Evolutionary conservation across 148 eudicot genomes (phyloP), one percentile per base, ranked within the genome.

Genomic region (Diospyros kaki): DNA sequence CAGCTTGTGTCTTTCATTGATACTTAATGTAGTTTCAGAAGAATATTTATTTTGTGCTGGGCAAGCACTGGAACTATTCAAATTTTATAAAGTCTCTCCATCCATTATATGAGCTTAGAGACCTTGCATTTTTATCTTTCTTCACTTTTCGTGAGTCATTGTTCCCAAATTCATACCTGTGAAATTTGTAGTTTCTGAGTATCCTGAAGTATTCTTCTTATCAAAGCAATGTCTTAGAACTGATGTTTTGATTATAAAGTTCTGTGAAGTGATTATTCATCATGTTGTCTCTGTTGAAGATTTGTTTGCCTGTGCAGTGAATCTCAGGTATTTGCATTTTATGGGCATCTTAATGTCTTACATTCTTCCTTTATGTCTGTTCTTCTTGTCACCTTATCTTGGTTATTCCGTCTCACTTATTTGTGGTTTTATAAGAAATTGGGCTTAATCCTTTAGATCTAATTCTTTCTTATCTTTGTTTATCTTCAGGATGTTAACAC

Each of bases 321-420:
- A 70, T 70, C 55, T 70, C 79, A 77, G 79, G 79, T 77, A 53
- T 48, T 41, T 62, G 76, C 51, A 39, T 51, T 7, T 44, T 28
- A 71, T 14, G 50, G 2, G 14, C 72, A 48, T 28, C 17, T 68
- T 39, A 58, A 52, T 13, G 7, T 51, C 44, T 51, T 43, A 68
- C 13, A 68, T 51, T 6, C 56, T 48, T 67, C 50, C 44, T 52
- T 68, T 13, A 39, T 68, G 44, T 38, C 58, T 68, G 58, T 68
- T 38, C 39, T 38, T 10, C 72, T 52, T 38, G 54, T 1, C 28
- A 13, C 65, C 40, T 13, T 38, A 73, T 12, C 46, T 72, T 72
- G 66, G 66, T 48, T 61, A 44, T 41, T 73, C 58, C 18, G 39
- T 3, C 28, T 28, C 66, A 28, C 44, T 58, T 45, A 38, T 72